Base-by-base conservation (phyloP, 805 yeast genomes). In the Kurtzmaniella fragi region DNA sequence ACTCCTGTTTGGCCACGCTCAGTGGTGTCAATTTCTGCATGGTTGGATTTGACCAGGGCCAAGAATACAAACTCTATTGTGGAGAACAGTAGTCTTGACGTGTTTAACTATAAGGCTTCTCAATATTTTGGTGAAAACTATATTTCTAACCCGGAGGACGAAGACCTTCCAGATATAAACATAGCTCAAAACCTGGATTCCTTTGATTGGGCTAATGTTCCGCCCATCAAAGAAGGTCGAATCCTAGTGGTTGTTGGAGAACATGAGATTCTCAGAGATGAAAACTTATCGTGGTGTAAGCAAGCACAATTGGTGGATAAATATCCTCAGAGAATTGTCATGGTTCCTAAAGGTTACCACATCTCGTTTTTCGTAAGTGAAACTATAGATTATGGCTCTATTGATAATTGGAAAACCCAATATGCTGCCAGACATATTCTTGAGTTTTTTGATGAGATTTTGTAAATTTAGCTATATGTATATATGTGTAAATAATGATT, bases 341-440 rank as follows among this genome's bases (percentile, higher is more conserved):
- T 44, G 12, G 47, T 42, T 15, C 31, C 38, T 5, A 17, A 37
- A n/a, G 47, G 47, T 4, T 17, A 38, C 14, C 47, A 44, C 25
- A 33, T 35, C 20, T 37, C 38, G 4, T 23, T 40, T 11, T 37
- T 37, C 17, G 27, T 42, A 16, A 30, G 35, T 16, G 47, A 44
- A 20, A 31, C 42, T 10, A 25, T 34, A 4, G 47, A 13, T 16
- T 41, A 36, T 17, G 29, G 35, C 13, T 20, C 13, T 16, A 12
- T 32, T 9, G 33, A 17, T 9, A 31, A 30, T 10, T 44, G 44
- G 44, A 33, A 31, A 20, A 12, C 29, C 4, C 31, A 31, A 29
- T 33, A 29, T 28, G 23, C 32, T n/a, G 31, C 35, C 20, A 28
- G 27, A 1, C 14, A 35, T 9, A 27, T 39, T 8, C 10, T 42